phyloP scores from a whole-genome alignment of 768 basidiomycete genomes.

The Lactarius hengduanensis region DNA sequence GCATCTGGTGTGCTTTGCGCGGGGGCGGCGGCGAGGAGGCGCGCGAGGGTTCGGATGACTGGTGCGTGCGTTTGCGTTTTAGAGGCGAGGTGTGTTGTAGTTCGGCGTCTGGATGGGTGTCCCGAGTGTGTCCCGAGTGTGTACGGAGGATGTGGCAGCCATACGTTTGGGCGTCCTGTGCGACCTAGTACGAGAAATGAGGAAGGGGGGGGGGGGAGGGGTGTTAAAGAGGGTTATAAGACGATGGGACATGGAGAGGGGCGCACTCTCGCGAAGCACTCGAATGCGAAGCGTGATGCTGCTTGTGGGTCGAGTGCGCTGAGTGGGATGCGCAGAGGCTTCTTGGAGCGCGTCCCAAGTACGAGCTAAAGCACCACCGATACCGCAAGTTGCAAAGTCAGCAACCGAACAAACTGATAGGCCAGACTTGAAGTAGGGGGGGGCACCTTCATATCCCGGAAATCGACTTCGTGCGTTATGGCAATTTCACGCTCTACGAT shows the following conservation, averaged over 20 bases:
- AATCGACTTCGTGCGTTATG: constrained; percentile 8
- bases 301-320: constrained; percentile 12
- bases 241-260: not conserved
- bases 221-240: too few relatives aligned
- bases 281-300: constrained; percentile 14
- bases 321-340: constrained; percentile 16
- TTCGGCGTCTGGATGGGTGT: not conserved
- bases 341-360: constrained; percentile 18
- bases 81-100: not conserved
- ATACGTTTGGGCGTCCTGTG: constrained; percentile 10
- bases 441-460: constrained; percentile 17
- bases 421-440: not conserved
- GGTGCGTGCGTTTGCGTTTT: constrained; percentile 9
- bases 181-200: not conserved
- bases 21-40: not conserved
- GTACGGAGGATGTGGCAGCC: constrained; percentile 9
- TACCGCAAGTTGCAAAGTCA: not conserved
- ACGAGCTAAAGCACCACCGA: constrained; percentile 11
- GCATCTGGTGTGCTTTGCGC: not conserved
- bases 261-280: constrained; percentile 18
- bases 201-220: too few relatives aligned
- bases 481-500: constrained; percentile 13
- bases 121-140: not conserved
- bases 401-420: not conserved
- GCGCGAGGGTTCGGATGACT: constrained; percentile 1